A percentile compares a stretch with the other conserved stretches of the same genome.
Evolutionary conservation across 2,329 filamentous ascomycete species (phyloP).

Genomic region (Aspergillus thermomutatus): DNA sequence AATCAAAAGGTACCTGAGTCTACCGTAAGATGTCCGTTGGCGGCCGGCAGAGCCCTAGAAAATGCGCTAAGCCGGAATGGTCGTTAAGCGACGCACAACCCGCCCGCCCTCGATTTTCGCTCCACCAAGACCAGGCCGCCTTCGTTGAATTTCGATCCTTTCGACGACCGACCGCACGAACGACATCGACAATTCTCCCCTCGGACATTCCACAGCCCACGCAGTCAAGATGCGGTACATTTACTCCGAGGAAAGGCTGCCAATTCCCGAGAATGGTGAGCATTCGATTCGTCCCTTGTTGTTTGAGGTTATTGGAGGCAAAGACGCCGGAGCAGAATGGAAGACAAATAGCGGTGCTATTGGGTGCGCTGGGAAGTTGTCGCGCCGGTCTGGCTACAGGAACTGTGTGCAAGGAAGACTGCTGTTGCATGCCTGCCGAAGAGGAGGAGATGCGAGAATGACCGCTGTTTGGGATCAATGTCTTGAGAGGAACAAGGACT

Average conservation of each 20-base stretch:
- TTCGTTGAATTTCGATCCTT: conserved; percentile 38
- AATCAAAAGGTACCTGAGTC: not conserved
- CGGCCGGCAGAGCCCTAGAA: conserved; percentile 28
- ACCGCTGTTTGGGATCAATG: not conserved
- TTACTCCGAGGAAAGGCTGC: conserved; percentile 93
- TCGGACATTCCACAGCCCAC: conserved; percentile 40
- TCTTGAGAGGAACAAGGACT: conserved; percentile 15
- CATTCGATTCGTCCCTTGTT: conserved; percentile 37
- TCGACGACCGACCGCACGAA: conserved; percentile 33
- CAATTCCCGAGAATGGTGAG: conserved; percentile 95
- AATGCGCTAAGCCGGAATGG: conserved; percentile 33
- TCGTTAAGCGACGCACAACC: conserved; percentile 45
- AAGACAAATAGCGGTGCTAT: conserved; percentile 1
- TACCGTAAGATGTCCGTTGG: not conserved
- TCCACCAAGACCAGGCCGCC: conserved; percentile 34
- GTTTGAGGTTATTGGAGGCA: conserved; percentile 14
- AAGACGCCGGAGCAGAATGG: conserved; percentile 1
- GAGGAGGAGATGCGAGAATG: not conserved
- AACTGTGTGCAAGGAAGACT: conserved; percentile 3
- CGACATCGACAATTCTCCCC: conserved; percentile 40
- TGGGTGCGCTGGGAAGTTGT: not conserved
- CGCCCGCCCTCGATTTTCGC: conserved; percentile 37
- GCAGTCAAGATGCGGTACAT: conserved; percentile 97
- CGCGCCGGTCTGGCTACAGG: not conserved
- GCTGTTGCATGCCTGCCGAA: conserved; percentile 4